Conservation (phyloP, 2,329 filamentous ascomycete genomes). For the Curvularia verruculosa region DNA sequence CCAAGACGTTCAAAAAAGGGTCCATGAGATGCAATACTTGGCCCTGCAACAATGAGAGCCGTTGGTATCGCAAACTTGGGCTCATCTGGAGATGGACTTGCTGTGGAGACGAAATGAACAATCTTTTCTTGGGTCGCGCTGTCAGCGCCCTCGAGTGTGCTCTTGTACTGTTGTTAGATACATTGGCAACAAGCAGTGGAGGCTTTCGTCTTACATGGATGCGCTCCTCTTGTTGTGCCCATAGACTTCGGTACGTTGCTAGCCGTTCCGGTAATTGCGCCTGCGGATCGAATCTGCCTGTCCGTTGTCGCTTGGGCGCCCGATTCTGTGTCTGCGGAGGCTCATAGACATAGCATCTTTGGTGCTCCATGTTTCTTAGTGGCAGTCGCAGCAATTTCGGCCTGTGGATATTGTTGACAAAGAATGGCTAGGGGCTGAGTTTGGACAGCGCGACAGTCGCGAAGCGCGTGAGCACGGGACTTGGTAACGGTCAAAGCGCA, state of each 20-base stretch:
- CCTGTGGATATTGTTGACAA: conserved; percentile 8
- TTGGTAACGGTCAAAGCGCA: conserved; percentile 22
- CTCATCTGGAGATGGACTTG: conserved; percentile 27
- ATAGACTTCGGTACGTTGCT: conserved; percentile 66
- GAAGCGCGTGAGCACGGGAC: conserved; percentile 40
- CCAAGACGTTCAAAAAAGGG: conserved; percentile 75
- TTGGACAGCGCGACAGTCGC: conserved; percentile 24
- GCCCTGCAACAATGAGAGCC: conserved; percentile 76
- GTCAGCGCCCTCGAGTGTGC: conserved; percentile 49
- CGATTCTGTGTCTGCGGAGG: conserved; percentile 44
- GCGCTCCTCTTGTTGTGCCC: conserved; percentile 67
- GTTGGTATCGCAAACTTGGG: conserved; percentile 63
- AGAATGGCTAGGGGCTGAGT: conserved; percentile 17
- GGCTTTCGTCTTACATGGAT: conserved; percentile 59
- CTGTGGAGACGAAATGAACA: conserved; percentile 47
- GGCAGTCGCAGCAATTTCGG: not conserved
- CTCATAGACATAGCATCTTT: conserved; percentile 56
- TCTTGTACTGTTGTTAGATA: conserved; percentile 32
- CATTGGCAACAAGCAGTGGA: not conserved
- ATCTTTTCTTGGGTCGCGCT: conserved; percentile 49
- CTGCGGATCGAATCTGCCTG: conserved; percentile 36
- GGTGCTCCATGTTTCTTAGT: conserved; percentile 52
- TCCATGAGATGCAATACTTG: conserved; percentile 77
- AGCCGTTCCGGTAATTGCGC: conserved; percentile 56
- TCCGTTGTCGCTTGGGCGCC: conserved; percentile 51